These are phyloP conservation scores for Carex cristatella DNA, from an alignment of 176 grass and related monocot species.

Conservation along the genomic window DNA sequence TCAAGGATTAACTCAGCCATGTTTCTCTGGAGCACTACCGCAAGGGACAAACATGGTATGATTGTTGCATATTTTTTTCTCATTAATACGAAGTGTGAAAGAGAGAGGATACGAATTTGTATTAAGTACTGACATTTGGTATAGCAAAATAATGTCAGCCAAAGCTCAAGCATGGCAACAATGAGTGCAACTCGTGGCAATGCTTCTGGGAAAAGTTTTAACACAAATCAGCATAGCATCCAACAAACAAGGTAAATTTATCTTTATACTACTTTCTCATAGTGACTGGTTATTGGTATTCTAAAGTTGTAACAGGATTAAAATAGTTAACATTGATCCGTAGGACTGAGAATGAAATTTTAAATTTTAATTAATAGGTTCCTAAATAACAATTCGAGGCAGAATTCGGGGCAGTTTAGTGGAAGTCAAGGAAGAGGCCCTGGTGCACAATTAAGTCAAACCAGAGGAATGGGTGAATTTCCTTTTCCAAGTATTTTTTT, in stretches of 20 bases:
- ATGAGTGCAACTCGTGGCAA: slow-evolving; percentile 24
- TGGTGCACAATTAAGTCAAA: slow-evolving; percentile 31
- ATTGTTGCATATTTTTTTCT: not conserved
- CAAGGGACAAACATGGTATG: slow-evolving; percentile 18
- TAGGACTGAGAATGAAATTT: not conserved
- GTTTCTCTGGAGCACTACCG: not conserved
- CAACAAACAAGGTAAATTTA: slow-evolving; percentile 18
- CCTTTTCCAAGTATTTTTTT: not conserved
- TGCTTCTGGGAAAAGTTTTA: slow-evolving; percentile 24
- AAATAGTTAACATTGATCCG: not conserved
- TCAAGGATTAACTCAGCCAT: not conserved
- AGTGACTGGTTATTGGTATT: not conserved
- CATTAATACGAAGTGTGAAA: not conserved
- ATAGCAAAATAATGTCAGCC: slow-evolving; percentile 34
- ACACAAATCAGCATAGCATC: slow-evolving; percentile 31
- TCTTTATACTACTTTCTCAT: not conserved
- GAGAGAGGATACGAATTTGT: not conserved
- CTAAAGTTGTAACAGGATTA: not conserved
- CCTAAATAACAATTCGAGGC: slow-evolving; percentile 3
- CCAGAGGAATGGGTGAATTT: slow-evolving; percentile 35
- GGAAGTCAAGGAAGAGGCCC: slow-evolving; percentile 28
- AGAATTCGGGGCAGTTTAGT: slow-evolving; percentile 25
- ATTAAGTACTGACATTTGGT: slow-evolving; percentile 22
- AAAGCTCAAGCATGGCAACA: slow-evolving; percentile 24
- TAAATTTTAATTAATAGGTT: slow-evolving; percentile 20